Evolutionary conservation across 352 stramenopile species (phyloP).

Genomic region (Pythium utonaiense): DNA sequence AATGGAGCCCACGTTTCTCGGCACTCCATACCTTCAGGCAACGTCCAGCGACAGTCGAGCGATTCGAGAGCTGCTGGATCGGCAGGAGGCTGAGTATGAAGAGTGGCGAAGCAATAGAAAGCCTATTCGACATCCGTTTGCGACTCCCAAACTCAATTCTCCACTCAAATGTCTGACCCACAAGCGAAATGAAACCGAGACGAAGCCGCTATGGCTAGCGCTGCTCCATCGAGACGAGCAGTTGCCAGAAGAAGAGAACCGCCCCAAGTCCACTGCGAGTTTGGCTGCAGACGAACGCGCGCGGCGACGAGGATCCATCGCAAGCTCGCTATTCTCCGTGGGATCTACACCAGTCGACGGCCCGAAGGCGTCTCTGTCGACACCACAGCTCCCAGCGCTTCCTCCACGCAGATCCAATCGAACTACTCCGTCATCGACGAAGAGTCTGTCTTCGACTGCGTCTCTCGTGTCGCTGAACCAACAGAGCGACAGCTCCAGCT

Average conservation of each 20-base stretch:
- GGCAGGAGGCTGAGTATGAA: slow-evolving; percentile 45
- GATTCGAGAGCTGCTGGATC: slow-evolving; percentile 55
- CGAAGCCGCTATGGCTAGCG: slow-evolving; percentile 27
- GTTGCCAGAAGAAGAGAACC: neutral
- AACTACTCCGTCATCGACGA: neutral
- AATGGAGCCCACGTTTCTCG: slow-evolving; percentile 58
- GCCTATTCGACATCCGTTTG: slow-evolving; percentile 38
- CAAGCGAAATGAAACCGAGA: neutral
- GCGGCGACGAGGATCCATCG: neutral
- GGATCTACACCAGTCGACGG: neutral
- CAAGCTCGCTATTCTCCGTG: neutral
- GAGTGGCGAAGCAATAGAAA: slow-evolving; percentile 37
- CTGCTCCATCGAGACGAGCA: slow-evolving; percentile 11
- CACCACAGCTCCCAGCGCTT: slow-evolving; percentile 6
- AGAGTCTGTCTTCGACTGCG: neutral
- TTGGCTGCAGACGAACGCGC: neutral
- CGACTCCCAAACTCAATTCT: slow-evolving; percentile 50
- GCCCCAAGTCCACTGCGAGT: neutral
- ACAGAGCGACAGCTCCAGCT: neutral
- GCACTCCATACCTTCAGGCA: slow-evolving; percentile 46
- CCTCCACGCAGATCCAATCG: neutral
- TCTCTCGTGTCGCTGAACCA: slow-evolving; percentile 1
- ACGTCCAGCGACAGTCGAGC: slow-evolving; percentile 30
- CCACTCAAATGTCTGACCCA: slow-evolving; percentile 17
- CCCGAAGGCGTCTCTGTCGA: neutral